A percentile compares a stretch with the other conserved stretches of the same genome.
Conservation (phyloP, 2,329 filamentous ascomycete species). For the Aspergillus unguis region DNA sequence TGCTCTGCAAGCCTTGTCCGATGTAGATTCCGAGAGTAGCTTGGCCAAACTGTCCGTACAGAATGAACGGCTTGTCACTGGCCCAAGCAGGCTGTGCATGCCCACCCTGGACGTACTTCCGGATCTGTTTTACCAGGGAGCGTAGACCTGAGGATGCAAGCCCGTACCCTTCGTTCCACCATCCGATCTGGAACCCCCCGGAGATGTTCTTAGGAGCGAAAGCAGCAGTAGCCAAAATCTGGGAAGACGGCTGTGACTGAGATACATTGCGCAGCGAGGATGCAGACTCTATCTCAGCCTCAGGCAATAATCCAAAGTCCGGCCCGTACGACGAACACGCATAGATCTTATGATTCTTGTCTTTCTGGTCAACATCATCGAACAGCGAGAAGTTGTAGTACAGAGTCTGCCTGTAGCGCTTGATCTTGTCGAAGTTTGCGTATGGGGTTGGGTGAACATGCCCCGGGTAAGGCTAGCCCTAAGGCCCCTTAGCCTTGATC, state of each 20-base stretch:
- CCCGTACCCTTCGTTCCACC: slow-evolving; percentile 22
- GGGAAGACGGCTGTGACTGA: too few relatives aligned
- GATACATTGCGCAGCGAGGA: too few relatives aligned
- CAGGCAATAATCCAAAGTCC: slow-evolving; percentile 15
- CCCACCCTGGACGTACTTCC: slow-evolving; percentile 27
- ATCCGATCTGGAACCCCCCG: slow-evolving; percentile 28
- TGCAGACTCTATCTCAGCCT: background rate
- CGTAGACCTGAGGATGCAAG: slow-evolving; percentile 20
- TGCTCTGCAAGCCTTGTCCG: slow-evolving; percentile 27
- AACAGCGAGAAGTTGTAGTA: slow-evolving; percentile 37
- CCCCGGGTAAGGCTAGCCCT: too few relatives aligned
- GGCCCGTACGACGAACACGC: slow-evolving; percentile 30
- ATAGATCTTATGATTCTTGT: slow-evolving; percentile 28
- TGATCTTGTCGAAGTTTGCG: slow-evolving; percentile 22
- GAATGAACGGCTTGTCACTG: slow-evolving; percentile 21
- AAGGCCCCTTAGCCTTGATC: too few relatives aligned
- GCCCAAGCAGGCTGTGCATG: slow-evolving; percentile 9
- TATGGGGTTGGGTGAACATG: background rate
- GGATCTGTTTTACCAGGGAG: slow-evolving; percentile 26
- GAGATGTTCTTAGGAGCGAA: slow-evolving; percentile 11
- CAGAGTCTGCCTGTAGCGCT: slow-evolving; percentile 28
- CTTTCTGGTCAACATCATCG: slow-evolving; percentile 32
- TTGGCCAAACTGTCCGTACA: slow-evolving; percentile 30
- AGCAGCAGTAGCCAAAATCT: slow-evolving; percentile 1
- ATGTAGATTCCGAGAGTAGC: slow-evolving; percentile 37